Evolutionary conservation across 129 eudicot species (phyloP).

Genomic region (Erigeron canadensis): DNA sequence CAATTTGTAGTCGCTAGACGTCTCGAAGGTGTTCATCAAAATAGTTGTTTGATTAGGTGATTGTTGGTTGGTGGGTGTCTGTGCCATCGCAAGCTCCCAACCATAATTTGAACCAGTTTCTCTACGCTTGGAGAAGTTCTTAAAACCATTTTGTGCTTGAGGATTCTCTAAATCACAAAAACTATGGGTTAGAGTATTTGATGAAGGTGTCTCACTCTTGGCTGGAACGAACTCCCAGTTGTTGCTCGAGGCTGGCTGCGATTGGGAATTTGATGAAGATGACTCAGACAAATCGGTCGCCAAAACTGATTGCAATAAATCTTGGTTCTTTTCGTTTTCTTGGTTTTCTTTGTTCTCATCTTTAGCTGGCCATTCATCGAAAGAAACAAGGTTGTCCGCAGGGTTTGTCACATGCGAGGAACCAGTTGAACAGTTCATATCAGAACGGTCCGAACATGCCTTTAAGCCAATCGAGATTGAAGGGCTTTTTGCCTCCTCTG

Average conservation of each 20-base stretch:
- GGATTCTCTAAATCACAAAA: background rate
- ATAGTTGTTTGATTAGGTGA: conserved; percentile 1
- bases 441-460: conserved; percentile 39
- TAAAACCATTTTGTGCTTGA: background rate
- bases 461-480: conserved; percentile 29
- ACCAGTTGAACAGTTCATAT: background rate
- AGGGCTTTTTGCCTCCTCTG: background rate
- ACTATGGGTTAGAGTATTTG: background rate
- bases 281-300: background rate
- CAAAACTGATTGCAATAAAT: background rate
- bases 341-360: conserved; percentile 7
- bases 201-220: background rate
- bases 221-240: background rate
- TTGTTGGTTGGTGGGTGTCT: conserved; percentile 20
- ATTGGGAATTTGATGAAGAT: background rate
- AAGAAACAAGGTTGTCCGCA: conserved; percentile 42
- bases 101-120: conserved; percentile 22
- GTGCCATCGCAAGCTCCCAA: conserved; percentile 48
- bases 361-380: conserved; percentile 40
- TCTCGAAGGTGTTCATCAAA: background rate
- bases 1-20: background rate
- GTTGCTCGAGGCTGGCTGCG: background rate
- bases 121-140: background rate
- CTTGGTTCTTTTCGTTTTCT: background rate
- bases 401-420: conserved; percentile 8